These are phyloP conservation scores for Penicillium ochrochloron DNA, from an alignment of 495 filamentous ascomycete species.

Conservation along the genomic window DNA sequence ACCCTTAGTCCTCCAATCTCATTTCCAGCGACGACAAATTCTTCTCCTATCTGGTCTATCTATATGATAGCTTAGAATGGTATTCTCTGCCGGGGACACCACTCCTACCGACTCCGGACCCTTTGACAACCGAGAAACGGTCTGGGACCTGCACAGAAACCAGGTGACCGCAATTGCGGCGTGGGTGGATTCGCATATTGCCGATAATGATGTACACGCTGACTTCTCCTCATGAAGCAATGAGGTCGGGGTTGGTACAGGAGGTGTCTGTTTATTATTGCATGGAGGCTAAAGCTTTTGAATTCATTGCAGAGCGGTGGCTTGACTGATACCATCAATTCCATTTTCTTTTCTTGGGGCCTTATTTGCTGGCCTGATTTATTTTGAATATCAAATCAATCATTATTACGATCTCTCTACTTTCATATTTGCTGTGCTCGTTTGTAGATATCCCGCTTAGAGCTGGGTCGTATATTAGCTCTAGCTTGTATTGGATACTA, in stretches of 20 bases:
- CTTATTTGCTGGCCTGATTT: not conserved
- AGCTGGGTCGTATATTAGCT: not conserved
- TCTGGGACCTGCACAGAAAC: conserved; percentile 15
- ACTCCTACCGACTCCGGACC: not conserved
- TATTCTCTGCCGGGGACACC: conserved; percentile 14
- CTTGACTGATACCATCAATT: conserved; percentile 37
- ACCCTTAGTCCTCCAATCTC: conserved; percentile 20
- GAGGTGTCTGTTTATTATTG: conserved; percentile 20
- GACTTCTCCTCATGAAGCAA: conserved; percentile 20
- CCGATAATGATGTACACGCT: conserved; percentile 23
- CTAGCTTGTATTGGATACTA: not conserved
- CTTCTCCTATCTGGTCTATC: conserved; percentile 24
- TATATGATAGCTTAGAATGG: conserved; percentile 25
- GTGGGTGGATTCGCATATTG: conserved; percentile 7
- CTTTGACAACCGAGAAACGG: conserved; percentile 5
- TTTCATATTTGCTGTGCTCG: not conserved
- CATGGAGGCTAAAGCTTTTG: conserved; percentile 28
- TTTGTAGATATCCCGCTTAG: not conserved
- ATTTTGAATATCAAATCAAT: conserved; percentile 9
- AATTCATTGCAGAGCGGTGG: conserved; percentile 26
- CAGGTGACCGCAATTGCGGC: conserved; percentile 1
- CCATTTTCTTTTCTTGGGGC: conserved; percentile 14
- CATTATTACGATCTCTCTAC: conserved; percentile 4
- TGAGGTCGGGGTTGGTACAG: conserved; percentile 17
- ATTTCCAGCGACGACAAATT: conserved; percentile 4